A percentile compares a stretch with the other conserved stretches of the same genome.
These are phyloP conservation scores for Tinospora cordifolia DNA, from an alignment of 164 flowering plant genomes.

Conservation along the genomic window DNA sequence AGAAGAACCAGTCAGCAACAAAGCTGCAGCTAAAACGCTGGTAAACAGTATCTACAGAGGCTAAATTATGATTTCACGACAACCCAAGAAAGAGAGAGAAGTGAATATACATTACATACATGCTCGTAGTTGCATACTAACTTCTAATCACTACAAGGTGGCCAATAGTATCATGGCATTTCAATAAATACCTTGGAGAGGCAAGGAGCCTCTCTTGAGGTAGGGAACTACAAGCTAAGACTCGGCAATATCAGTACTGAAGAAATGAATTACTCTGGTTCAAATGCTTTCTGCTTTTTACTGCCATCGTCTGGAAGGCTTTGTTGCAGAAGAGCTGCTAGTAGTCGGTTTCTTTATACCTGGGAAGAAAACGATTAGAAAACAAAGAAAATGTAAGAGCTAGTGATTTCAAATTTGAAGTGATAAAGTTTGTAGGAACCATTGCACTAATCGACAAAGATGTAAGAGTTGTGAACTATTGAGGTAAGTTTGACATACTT, in stretches of 20 bases:
- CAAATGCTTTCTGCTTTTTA: slow-evolving; percentile 5
- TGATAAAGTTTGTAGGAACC: background rate
- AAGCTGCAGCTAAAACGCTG: background rate
- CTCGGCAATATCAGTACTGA: background rate
- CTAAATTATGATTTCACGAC: background rate
- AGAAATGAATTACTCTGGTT: background rate
- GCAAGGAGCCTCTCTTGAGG: slow-evolving; percentile 7
- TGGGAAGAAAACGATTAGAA: background rate
- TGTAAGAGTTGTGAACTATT: too few relatives aligned
- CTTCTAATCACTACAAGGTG: slow-evolving; percentile 7
- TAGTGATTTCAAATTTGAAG: background rate
- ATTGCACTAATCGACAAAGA: too few relatives aligned
- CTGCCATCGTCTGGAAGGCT: slow-evolving; percentile 15
- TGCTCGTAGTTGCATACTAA: slow-evolving; percentile 6
- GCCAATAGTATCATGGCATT: background rate
- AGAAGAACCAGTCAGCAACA: too few relatives aligned
- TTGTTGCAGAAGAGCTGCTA: slow-evolving; percentile 13
- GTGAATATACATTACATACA: slow-evolving; percentile 8
- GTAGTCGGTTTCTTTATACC: slow-evolving; percentile 15
- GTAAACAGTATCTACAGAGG: background rate
- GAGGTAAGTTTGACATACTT: slow-evolving; percentile 14
- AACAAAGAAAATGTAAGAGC: background rate
- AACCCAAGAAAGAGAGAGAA: background rate
- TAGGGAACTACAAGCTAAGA: background rate
- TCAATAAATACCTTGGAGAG: slow-evolving; percentile 1